Conservation (phyloP, 2,329 filamentous ascomycete genomes). For the Beauveria rudraprayagi region DNA sequence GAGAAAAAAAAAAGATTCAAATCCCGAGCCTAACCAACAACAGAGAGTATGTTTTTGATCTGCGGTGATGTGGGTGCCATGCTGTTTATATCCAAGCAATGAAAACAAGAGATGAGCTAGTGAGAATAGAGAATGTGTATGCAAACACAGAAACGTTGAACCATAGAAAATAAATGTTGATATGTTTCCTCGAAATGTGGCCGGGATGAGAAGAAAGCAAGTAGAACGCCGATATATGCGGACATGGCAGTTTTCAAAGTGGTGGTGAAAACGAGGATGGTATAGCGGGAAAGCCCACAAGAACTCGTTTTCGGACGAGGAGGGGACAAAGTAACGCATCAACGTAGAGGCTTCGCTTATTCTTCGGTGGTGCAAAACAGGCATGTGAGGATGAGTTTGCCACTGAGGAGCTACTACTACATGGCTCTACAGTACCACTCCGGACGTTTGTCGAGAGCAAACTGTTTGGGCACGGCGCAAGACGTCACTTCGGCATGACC, state of each 20-base stretch:
- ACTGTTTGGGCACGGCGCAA: slow-evolving; percentile 1
- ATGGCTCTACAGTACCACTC: neutral
- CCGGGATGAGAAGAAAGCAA: neutral
- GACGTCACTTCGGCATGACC: neutral
- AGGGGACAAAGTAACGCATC: neutral
- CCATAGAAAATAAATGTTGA: neutral
- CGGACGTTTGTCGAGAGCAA: neutral
- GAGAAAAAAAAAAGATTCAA: neutral
- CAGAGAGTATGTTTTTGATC: neutral
- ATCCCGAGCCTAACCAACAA: neutral
- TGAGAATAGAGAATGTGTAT: neutral
- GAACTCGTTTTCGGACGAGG: neutral
- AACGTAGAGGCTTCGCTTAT: neutral
- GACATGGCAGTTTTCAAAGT: neutral
- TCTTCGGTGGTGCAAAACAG: neutral
- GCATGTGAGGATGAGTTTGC: neutral
- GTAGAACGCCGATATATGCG: slow-evolving; percentile 2
- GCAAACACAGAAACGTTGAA: neutral
- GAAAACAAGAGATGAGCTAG: neutral
- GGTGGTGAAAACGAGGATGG: neutral
- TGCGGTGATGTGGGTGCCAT: neutral
- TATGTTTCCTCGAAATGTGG: neutral
- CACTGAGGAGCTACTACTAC: neutral
- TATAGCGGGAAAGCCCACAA: neutral
- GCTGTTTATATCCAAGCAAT: slow-evolving; percentile 4